These are phyloP conservation scores for Ogataea methylovora DNA, from an alignment of 805 yeast species.

Conservation along the genomic window DNA sequence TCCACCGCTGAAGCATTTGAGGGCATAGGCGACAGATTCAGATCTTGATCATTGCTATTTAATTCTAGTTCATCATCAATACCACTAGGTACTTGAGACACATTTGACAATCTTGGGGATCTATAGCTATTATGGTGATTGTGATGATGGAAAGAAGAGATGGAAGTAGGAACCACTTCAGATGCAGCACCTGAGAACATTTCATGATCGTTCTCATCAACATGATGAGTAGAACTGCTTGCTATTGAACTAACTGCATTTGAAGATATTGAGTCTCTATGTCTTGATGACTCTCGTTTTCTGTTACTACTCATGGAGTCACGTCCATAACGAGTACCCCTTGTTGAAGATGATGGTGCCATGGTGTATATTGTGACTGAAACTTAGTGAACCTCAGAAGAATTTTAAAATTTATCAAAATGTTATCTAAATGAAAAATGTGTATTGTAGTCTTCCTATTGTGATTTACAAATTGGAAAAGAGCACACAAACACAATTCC, in stretches of 20 bases:
- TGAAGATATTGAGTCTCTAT: conserved; percentile 23
- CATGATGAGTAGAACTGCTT: conserved; percentile 8
- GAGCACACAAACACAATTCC: too few relatives aligned
- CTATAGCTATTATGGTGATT: conserved; percentile 7
- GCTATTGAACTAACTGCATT: conserved; percentile 5
- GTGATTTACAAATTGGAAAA: too few relatives aligned
- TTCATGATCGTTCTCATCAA: conserved; percentile 60
- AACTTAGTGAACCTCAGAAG: too few relatives aligned
- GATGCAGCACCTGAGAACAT: conserved; percentile 74
- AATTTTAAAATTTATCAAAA: too few relatives aligned
- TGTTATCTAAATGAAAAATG: too few relatives aligned
- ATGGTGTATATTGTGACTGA: too few relatives aligned
- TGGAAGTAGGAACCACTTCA: conserved; percentile 69
- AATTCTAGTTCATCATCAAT: conserved; percentile 6
- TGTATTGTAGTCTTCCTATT: too few relatives aligned
- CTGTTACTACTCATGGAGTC: too few relatives aligned
- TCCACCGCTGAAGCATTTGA: conserved; percentile 31
- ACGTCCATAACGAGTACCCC: too few relatives aligned
- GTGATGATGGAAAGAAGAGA: conserved; percentile 68
- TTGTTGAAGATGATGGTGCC: too few relatives aligned
- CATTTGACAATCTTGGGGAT: conserved; percentile 15
- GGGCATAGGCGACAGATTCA: conserved; percentile 27
- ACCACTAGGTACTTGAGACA: conserved; percentile 4
- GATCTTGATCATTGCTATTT: conserved; percentile 11
- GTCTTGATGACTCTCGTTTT: conserved; percentile 20